These are phyloP conservation scores for Klebsormidium nitens DNA, from an alignment of 139 green algal genomes.

Conservation along the genomic window DNA sequence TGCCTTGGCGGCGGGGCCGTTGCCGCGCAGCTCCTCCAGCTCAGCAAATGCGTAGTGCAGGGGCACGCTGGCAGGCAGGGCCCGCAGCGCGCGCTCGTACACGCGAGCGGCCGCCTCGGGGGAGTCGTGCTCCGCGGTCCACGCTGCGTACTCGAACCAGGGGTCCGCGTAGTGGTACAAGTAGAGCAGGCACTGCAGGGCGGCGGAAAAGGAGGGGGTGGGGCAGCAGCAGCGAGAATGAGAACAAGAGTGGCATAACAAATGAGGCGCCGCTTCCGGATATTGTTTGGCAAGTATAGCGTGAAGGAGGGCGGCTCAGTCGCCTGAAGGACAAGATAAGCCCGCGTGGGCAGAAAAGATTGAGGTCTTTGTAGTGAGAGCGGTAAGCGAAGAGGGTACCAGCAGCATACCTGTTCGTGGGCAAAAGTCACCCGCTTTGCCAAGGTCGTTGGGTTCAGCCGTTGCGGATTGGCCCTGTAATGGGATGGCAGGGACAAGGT, in stretches of 20 bases:
- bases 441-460: constrained; percentile 49
- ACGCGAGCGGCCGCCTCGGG: constrained; percentile 27
- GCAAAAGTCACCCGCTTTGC: constrained; percentile 60
- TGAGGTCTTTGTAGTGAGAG: no score
- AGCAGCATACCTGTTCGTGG: constrained; percentile 60
- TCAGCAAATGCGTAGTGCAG: constrained; percentile 77
- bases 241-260: background rate
- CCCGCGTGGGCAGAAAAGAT: no score
- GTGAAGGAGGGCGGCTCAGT: no score
- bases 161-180: constrained; percentile 72
- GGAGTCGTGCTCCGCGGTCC: constrained; percentile 43
- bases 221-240: background rate
- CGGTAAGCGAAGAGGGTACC: no score
- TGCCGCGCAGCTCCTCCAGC: constrained; percentile 54
- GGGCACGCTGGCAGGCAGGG: constrained; percentile 44
- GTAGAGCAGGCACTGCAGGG: constrained; percentile 50
- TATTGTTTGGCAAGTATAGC: no score
- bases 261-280: no score
- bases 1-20: constrained; percentile 43
- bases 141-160: constrained; percentile 59
- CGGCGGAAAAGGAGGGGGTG: background rate
- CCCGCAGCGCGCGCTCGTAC: constrained; percentile 46
- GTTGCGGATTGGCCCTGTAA: constrained; percentile 56
- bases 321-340: no score
- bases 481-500: background rate